phyloP scores from a whole-genome alignment of 2,329 filamentous ascomycete genomes.

The Fusarium mundagurra region DNA sequence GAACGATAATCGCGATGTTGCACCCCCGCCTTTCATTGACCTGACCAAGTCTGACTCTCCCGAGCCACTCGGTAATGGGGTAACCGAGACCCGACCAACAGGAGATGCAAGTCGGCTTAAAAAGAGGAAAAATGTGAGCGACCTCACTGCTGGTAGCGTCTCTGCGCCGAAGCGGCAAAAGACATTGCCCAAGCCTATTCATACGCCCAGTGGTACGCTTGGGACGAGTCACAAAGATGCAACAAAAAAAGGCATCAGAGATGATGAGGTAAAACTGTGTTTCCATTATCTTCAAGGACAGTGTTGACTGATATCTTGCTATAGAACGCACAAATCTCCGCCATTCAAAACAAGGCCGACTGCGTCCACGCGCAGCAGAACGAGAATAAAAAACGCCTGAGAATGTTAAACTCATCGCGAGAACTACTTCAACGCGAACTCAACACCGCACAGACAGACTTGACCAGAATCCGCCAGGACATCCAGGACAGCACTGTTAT shows the following conservation, averaged over 20 bases:
- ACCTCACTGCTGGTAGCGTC: not conserved
- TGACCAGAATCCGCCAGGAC: not conserved
- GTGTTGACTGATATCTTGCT: not conserved
- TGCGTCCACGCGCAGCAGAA: not conserved
- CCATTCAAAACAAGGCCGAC: not conserved
- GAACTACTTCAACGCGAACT: not conserved
- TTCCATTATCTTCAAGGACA: not conserved
- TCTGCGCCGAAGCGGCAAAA: not conserved
- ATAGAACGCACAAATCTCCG: not conserved
- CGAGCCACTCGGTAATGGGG: not conserved
- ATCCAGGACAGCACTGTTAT: not conserved
- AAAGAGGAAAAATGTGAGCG: not conserved
- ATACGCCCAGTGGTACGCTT: not conserved
- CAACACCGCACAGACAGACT: not conserved
- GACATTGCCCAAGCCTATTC: too few species aligned
- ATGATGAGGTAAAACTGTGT: not conserved
- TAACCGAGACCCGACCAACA: not conserved
- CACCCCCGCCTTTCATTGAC: not conserved
- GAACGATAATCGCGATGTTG: not conserved
- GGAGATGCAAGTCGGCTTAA: not conserved
- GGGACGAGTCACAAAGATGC: not conserved
- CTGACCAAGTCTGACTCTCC: not conserved
- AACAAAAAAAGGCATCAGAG: accelerated
- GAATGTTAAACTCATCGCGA: not conserved
- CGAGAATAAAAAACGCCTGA: not conserved